A percentile compares a stretch with the other conserved stretches of the same genome.
Evolutionary conservation across 352 stramenopile genomes (phyloP).

Genomic region (Globisporangium acanthophoron): DNA sequence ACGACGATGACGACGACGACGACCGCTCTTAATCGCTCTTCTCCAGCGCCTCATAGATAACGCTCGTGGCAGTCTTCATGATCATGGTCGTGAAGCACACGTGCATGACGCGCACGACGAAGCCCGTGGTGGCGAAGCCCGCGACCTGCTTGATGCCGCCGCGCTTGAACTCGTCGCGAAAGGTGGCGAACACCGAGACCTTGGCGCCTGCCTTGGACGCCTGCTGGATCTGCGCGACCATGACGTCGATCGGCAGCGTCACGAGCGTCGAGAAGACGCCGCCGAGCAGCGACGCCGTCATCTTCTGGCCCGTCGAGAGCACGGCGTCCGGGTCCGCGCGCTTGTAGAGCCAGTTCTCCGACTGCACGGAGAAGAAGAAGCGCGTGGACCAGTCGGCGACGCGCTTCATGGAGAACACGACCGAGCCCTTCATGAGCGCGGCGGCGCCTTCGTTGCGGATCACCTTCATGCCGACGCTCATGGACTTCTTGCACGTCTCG

Average conservation of each 20-base stretch:
- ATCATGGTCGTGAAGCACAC: slow-evolving; percentile 89
- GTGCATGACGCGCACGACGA: slow-evolving; percentile 65
- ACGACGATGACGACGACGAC: neutral
- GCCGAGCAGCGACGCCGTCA: slow-evolving; percentile 79
- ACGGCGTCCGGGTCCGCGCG: slow-evolving; percentile 48
- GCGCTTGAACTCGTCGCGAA: slow-evolving; percentile 66
- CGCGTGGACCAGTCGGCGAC: slow-evolving; percentile 91
- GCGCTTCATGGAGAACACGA: slow-evolving; percentile 90
- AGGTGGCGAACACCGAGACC: slow-evolving; percentile 70
- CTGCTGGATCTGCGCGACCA: slow-evolving; percentile 92
- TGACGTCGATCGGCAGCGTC: slow-evolving; percentile 91
- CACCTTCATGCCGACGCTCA: slow-evolving; percentile 85
- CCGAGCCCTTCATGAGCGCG: slow-evolving; percentile 90
- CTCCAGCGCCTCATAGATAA: slow-evolving; percentile 81
- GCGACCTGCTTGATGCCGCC: slow-evolving; percentile 77
- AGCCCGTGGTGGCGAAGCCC: slow-evolving; percentile 79
- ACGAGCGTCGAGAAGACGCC: slow-evolving; percentile 67
- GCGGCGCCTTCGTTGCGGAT: slow-evolving; percentile 83
- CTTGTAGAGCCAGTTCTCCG: slow-evolving; percentile 78
- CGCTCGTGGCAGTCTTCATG: slow-evolving; percentile 84
- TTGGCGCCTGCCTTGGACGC: slow-evolving; percentile 83
- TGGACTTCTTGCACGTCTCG: slow-evolving; percentile 78
- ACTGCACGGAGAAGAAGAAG: slow-evolving; percentile 89
- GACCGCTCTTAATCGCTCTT: slow-evolving; percentile 6
- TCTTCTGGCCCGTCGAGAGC: slow-evolving; percentile 69